Evolutionary conservation across 345 rosid species (phyloP).

Genomic region (Adansonia digitata): DNA sequence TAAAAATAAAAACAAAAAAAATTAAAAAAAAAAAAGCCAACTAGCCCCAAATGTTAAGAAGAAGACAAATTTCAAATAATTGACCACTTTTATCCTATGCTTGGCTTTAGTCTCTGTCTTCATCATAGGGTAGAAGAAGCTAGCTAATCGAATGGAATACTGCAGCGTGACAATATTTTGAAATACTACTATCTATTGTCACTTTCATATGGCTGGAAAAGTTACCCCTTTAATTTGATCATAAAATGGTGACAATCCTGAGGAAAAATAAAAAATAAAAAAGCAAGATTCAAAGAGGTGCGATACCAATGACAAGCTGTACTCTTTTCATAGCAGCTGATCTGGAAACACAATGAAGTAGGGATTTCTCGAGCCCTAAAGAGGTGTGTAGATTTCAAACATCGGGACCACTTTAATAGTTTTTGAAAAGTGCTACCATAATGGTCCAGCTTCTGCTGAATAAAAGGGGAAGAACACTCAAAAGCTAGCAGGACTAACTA

Average conservation of each 20-base stretch:
- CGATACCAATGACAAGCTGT: no score
- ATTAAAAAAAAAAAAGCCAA: neutral
- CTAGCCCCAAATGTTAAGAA: neutral
- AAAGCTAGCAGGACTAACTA: slow-evolving; percentile 5
- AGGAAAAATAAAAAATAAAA: no score
- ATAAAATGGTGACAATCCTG: neutral
- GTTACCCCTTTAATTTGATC: neutral
- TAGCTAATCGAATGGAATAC: neutral
- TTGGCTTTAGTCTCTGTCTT: neutral
- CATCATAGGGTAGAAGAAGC: slow-evolving; percentile 1
- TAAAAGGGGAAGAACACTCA: neutral
- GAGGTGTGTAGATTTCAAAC: slow-evolving; percentile 2
- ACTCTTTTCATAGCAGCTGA: slow-evolving; percentile 3
- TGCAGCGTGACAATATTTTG: neutral
- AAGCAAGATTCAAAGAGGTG: no score
- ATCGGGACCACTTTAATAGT: slow-evolving; percentile 17
- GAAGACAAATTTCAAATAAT: neutral
- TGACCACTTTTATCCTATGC: neutral
- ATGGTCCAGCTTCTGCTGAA: neutral
- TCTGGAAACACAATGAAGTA: neutral
- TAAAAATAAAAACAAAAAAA: no score
- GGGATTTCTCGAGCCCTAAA: neutral
- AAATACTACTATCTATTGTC: neutral
- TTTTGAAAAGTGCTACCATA: neutral
- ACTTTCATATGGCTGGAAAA: neutral